Evolutionary conservation across 108 stramenopile species (phyloP).

Genomic region (Schizochytrium sp.): DNA sequence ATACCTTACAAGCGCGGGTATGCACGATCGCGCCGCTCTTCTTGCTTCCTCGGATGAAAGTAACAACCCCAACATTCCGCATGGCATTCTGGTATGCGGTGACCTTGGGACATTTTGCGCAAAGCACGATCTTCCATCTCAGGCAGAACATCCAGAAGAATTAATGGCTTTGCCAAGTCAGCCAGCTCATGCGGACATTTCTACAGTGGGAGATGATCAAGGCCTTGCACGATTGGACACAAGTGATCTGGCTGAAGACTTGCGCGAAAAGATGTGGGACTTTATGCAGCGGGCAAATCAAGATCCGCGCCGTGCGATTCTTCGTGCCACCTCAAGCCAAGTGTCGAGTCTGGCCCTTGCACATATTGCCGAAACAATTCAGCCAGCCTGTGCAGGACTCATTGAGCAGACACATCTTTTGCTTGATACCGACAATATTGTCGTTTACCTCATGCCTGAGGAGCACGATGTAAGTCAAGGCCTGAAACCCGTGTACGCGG

Average conservation of each 20-base stretch:
- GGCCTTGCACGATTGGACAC: background rate
- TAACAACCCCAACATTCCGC: background rate
- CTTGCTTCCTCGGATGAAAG: background rate
- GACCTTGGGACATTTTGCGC: background rate
- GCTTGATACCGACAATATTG: background rate
- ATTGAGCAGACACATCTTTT: background rate
- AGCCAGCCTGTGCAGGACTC: background rate
- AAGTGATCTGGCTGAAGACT: background rate
- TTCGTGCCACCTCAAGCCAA: background rate
- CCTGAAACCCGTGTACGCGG: background rate
- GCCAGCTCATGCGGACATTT: background rate
- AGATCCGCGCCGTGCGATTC: too few species aligned
- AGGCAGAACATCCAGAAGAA: background rate
- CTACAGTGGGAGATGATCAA: background rate
- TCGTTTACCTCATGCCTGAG: background rate
- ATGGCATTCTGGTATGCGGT: background rate
- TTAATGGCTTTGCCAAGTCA: background rate
- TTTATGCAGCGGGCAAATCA: too few species aligned
- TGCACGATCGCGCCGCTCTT: background rate
- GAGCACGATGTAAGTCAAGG: background rate
- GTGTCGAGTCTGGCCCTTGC: background rate
- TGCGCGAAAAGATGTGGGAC: too few species aligned
- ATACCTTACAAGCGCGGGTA: background rate
- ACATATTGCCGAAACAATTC: background rate
- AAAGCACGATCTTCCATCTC: background rate